Evolutionary conservation across 345 rosid genomes (phyloP).

Genomic region (Syzygium grande): DNA sequence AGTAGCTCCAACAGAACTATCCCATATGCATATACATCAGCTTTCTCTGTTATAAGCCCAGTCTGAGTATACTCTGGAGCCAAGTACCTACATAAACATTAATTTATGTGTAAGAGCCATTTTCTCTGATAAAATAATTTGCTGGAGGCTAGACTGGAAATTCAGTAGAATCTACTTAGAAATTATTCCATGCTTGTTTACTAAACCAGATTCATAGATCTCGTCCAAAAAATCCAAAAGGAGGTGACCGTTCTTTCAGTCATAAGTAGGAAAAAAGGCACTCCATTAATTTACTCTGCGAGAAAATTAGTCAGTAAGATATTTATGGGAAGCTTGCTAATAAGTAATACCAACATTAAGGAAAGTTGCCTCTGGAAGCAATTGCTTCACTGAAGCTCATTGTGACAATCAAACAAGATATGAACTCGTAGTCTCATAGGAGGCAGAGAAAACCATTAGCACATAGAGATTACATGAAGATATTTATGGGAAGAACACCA

Average conservation of each 20-base stretch:
- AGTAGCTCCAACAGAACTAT: constrained; percentile 29
- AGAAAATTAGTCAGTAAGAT: background rate
- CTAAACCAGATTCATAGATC: background rate
- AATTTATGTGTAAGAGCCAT: background rate
- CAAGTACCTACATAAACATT: constrained; percentile 18
- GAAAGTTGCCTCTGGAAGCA: background rate
- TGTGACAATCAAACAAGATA: background rate
- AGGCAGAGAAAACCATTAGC: background rate
- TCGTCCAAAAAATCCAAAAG: background rate
- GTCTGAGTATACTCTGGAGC: constrained; percentile 35
- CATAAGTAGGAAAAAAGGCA: background rate
- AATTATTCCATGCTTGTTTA: background rate
- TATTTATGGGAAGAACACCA: background rate
- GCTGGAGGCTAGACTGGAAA: background rate
- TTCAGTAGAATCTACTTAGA: background rate
- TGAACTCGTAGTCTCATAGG: background rate
- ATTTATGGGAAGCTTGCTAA: background rate
- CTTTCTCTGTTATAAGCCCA: constrained; percentile 32
- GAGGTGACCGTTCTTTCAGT: background rate
- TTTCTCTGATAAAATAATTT: background rate
- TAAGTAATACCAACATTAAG: background rate
- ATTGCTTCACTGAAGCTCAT: background rate
- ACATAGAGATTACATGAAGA: background rate
- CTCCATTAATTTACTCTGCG: background rate
- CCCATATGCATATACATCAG: constrained; percentile 37